Percentiles rank a stretch among this genome's conserved stretches.
These are phyloP conservation scores for Globisporangium nagaii DNA, from an alignment of 352 stramenopile genomes.

Conservation along the genomic window DNA sequence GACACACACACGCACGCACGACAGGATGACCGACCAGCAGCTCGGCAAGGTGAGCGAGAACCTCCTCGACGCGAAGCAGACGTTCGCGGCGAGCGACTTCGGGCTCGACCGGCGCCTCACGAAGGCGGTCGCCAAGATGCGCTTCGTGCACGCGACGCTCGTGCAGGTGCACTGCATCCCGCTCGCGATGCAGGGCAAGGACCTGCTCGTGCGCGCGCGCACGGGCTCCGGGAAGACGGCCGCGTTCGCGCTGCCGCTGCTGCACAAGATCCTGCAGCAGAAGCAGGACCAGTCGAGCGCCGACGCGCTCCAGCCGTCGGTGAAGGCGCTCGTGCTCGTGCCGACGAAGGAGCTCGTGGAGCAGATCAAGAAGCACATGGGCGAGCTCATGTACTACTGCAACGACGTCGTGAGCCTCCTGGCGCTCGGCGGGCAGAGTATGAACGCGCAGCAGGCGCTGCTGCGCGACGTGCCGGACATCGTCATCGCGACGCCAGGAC, in stretches of 20 bases:
- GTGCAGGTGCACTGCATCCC: conserved; percentile 94
- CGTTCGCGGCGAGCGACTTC: conserved; percentile 79
- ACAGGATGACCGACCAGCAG: conserved; percentile 15
- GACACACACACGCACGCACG: no score
- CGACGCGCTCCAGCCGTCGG: conserved; percentile 25
- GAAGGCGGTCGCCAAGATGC: conserved; percentile 91
- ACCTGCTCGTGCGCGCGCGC: conserved; percentile 89
- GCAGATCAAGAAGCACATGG: conserved; percentile 90
- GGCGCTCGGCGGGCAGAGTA: conserved; percentile 87
- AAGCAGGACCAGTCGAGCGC: conserved; percentile 56
- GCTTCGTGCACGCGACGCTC: conserved; percentile 92
- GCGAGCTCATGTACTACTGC: conserved; percentile 97
- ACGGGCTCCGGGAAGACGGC: conserved; percentile 94
- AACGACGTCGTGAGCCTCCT: conserved; percentile 91
- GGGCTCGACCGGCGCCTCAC: conserved; percentile 89
- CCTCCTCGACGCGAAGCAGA: conserved; percentile 71
- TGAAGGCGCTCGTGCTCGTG: conserved; percentile 93
- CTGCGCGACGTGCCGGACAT: conserved; percentile 89
- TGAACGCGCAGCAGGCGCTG: conserved; percentile 84
- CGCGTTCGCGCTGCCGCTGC: conserved; percentile 88
- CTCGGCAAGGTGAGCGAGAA: conserved; percentile 59
- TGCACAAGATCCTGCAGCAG: conserved; percentile 89
- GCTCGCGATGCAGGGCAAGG: conserved; percentile 89
- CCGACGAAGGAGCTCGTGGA: conserved; percentile 97
- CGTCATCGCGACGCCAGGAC: conserved; percentile 91